A percentile compares a stretch with the other conserved stretches of the same genome.
Evolutionary conservation across 495 filamentous ascomycete genomes (phyloP).

Genomic region (Talaromyces wortmannii): DNA sequence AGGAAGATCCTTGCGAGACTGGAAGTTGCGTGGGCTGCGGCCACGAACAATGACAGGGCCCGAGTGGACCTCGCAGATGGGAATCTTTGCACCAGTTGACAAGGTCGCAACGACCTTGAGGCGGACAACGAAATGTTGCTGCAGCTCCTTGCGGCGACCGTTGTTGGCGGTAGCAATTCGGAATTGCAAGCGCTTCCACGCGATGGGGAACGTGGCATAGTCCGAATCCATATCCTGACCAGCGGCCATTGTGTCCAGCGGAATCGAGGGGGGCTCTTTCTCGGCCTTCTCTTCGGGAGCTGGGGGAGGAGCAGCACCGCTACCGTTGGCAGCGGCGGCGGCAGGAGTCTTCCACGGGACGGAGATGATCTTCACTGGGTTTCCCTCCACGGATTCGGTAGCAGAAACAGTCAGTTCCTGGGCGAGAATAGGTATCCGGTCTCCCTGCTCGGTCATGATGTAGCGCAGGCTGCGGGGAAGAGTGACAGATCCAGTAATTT

Average conservation of each 20-base stretch:
- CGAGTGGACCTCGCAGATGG: conserved; percentile 65
- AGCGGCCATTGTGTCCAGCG: conserved; percentile 63
- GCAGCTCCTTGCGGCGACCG: conserved; percentile 69
- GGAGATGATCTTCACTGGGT: conserved; percentile 81
- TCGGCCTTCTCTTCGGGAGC: conserved; percentile 52
- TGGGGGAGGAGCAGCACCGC: conserved; percentile 35
- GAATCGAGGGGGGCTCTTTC: conserved; percentile 60
- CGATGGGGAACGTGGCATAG: conserved; percentile 73
- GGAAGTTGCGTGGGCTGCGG: conserved; percentile 73
- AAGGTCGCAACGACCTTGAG: conserved; percentile 68
- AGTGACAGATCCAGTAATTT: conserved; percentile 77
- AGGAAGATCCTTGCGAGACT: conserved; percentile 69
- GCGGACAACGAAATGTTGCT: conserved; percentile 74
- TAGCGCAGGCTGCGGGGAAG: conserved; percentile 65
- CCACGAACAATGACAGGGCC: conserved; percentile 73
- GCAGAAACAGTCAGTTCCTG: conserved; percentile 77
- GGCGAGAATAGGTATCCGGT: conserved; percentile 64
- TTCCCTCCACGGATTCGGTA: conserved; percentile 85
- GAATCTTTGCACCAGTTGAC: conserved; percentile 58
- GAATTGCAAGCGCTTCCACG: conserved; percentile 90
- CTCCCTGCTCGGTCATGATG: conserved; percentile 71
- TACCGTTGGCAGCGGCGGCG: conserved; percentile 50
- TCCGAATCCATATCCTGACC: conserved; percentile 74
- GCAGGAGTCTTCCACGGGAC: conserved; percentile 89
- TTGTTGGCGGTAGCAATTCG: conserved; percentile 86